Conservation (phyloP, 169 alveolate species). For the Eimeria maxima region DNA sequence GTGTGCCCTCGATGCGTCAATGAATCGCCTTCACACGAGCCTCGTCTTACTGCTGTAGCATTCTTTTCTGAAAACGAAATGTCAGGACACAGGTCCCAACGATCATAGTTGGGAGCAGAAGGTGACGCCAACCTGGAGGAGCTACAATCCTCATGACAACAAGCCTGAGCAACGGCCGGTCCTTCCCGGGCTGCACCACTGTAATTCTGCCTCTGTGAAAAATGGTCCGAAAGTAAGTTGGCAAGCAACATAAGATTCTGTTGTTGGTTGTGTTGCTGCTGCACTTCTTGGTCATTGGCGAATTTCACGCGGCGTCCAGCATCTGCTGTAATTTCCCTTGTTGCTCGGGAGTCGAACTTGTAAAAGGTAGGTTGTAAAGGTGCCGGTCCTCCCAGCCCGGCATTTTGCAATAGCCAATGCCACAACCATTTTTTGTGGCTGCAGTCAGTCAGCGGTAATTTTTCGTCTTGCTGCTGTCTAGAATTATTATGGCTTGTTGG, state of each 20-base stretch:
- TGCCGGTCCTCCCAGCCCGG: slow-evolving; percentile 8
- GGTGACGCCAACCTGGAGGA: not conserved
- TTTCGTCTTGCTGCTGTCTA: slow-evolving; percentile 14
- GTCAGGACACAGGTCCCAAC: slow-evolving; percentile 32
- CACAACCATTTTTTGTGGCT: not conserved
- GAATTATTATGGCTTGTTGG: not conserved
- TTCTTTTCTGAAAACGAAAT: not conserved
- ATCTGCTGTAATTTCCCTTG: not conserved
- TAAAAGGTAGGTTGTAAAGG: not conserved
- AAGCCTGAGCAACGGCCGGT: not conserved
- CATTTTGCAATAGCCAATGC: slow-evolving; percentile 13
- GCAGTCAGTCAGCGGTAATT: not conserved
- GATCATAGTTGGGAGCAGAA: not conserved
- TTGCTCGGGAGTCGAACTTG: not conserved
- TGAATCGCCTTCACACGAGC: not conserved
- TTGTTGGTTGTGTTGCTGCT: slow-evolving; percentile 32
- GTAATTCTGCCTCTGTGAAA: not conserved
- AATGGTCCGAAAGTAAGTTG: not conserved
- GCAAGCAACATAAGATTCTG: slow-evolving; percentile 30
- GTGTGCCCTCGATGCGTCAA: not conserved
- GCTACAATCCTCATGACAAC: not conserved
- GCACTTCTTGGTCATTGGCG: slow-evolving; percentile 30
- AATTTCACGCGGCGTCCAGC: slow-evolving; percentile 59
- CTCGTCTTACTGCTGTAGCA: not conserved
- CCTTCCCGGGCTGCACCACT: not conserved